phyloP scores from a whole-genome alignment of 208 protist genomes.

The Leishmania major region DNA sequence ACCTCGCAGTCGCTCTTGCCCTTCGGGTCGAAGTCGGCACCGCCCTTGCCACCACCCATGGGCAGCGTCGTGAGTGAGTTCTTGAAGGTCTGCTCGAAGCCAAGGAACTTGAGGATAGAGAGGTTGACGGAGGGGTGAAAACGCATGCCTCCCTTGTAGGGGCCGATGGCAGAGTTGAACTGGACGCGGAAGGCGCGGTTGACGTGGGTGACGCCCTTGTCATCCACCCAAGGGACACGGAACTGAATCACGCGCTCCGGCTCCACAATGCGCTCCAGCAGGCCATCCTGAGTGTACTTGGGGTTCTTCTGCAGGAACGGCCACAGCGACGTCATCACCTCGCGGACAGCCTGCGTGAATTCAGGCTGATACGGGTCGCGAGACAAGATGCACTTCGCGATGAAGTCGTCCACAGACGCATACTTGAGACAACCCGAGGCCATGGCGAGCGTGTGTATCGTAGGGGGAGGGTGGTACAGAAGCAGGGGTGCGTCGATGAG shows the following conservation, averaged over 20 bases:
- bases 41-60: slow-evolving; percentile 94
- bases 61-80: slow-evolving; percentile 94
- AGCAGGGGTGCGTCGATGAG: neutral
- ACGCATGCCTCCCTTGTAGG: slow-evolving; percentile 94
- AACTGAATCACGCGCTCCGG: slow-evolving; percentile 91
- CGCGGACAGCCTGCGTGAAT: slow-evolving; percentile 88
- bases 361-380: slow-evolving; percentile 87
- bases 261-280: slow-evolving; percentile 90
- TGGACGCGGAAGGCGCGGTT: slow-evolving; percentile 94
- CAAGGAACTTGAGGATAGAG: slow-evolving; percentile 94
- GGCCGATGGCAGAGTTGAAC: slow-evolving; percentile 93
- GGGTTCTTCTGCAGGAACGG: slow-evolving; percentile 86
- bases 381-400: slow-evolving; percentile 42
- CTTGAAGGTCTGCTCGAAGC: slow-evolving; percentile 96
- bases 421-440: slow-evolving; percentile 19
- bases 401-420: slow-evolving; percentile 60
- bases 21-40: slow-evolving; percentile 94
- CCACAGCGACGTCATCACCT: slow-evolving; percentile 85
- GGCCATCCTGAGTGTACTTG: slow-evolving; percentile 58
- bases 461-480: neutral
- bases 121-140: slow-evolving; percentile 90
- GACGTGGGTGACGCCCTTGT: slow-evolving; percentile 80
- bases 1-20: slow-evolving; percentile 93
- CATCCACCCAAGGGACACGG: slow-evolving; percentile 94
- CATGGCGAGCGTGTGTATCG: neutral